Conservation (phyloP, 345 rosid genomes). For the Eucalyptus marginata region DNA sequence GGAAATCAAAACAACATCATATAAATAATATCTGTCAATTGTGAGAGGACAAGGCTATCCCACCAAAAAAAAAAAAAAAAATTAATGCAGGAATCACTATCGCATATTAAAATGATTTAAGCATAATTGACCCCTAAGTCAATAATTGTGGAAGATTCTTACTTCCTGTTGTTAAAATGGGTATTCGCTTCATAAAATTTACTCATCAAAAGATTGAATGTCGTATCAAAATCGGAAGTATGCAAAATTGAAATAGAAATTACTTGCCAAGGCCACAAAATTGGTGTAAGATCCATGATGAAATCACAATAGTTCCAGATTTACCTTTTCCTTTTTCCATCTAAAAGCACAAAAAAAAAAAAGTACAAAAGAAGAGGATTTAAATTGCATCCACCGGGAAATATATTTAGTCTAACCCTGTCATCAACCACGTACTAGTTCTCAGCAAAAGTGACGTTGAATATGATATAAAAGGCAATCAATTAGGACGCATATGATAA, state of each 20-base stretch:
- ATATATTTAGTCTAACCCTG: background rate
- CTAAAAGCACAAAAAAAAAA: background rate
- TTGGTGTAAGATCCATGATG: background rate
- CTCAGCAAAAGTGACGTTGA: background rate
- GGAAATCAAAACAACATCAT: background rate
- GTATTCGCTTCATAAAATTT: background rate
- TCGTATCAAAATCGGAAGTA: background rate
- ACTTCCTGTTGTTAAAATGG: background rate
- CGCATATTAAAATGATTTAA: background rate
- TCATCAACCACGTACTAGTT: background rate
- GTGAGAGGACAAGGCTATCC: background rate
- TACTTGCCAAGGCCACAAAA: background rate
- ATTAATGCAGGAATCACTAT: background rate
- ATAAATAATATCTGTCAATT: background rate
- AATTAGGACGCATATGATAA: no score
- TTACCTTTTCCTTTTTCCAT: background rate
- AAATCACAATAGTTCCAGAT: background rate
- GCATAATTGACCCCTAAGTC: background rate
- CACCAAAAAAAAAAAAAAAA: background rate
- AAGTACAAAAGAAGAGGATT: background rate
- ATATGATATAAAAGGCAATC: background rate
- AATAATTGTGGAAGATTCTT: background rate
- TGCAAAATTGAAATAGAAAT: no score
- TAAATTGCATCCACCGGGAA: background rate
- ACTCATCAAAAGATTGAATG: background rate